Percentiles rank a stretch among this genome's conserved stretches.
phyloP scores from a whole-genome alignment of 441 rosid genomes.

The Populus hybrid region DNA sequence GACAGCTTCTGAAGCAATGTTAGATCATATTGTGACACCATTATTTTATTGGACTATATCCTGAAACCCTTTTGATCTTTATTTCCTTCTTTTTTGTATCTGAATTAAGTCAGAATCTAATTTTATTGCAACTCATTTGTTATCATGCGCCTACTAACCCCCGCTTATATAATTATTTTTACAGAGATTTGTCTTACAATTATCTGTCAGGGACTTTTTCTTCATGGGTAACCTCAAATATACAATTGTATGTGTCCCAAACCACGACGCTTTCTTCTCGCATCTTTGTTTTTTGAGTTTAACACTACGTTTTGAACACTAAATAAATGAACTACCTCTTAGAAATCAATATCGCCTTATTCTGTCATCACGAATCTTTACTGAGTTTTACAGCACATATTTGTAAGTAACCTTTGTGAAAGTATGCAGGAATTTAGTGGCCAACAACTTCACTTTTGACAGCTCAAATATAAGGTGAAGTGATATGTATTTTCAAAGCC shows the following conservation, averaged over 20 bases:
- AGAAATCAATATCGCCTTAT: neutral
- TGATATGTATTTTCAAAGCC: neutral
- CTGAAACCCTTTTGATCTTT: too few species aligned
- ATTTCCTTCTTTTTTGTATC: neutral
- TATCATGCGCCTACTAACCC: neutral
- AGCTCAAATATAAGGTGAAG: constrained; percentile 23
- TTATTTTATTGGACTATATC: too few species aligned
- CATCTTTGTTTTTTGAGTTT: neutral
- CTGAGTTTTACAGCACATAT: neutral
- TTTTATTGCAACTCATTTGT: neutral
- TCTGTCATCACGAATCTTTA: neutral
- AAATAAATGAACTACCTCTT: neutral
- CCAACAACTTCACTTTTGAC: constrained; percentile 27
- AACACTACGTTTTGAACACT: neutral
- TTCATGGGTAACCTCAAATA: constrained; percentile 23
- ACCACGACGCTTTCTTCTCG: neutral
- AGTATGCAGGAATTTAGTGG: constrained; percentile 27
- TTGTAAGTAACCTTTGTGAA: neutral
- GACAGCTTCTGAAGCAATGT: neutral
- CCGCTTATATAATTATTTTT: neutral
- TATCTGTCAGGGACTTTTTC: constrained; percentile 31
- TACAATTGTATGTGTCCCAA: constrained; percentile 26
- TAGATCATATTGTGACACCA: neutral
- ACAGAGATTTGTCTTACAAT: constrained; percentile 41
- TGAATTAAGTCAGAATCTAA: neutral